Conservation (phyloP, 495 filamentous ascomycete species). For the Bathelium albidoporum region DNA sequence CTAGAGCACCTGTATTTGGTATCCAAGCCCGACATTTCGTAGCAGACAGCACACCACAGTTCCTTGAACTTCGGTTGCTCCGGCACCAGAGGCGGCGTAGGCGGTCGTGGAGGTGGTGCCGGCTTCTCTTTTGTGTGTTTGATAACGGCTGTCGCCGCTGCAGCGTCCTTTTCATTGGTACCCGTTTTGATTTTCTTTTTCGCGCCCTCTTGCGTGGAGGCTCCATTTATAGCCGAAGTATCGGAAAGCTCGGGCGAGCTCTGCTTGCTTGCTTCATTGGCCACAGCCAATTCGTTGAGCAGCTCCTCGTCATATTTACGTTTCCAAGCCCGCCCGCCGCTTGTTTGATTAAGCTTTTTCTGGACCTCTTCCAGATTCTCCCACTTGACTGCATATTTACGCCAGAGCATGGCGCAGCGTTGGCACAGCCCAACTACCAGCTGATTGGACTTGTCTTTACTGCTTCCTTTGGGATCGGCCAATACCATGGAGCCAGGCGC, state of each 20-base stretch:
- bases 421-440: conserved; percentile 78
- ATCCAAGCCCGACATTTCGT: conserved; percentile 54
- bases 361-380: conserved; percentile 89
- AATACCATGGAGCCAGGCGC: conserved; percentile 59
- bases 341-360: conserved; percentile 74
- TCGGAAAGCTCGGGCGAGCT: conserved; percentile 4
- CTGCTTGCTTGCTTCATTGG: conserved; percentile 41
- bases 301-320: conserved; percentile 85
- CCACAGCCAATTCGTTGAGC: conserved; percentile 61
- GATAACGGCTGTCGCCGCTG: conserved; percentile 45
- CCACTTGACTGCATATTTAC: conserved; percentile 90
- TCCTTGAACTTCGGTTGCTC: conserved; percentile 26
- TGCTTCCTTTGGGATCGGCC: conserved; percentile 53
- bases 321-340: conserved; percentile 80
- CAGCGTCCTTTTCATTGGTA: conserved; percentile 34
- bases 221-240: conserved; percentile 2
- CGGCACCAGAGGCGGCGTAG: conserved; percentile 27
- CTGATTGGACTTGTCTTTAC: conserved; percentile 61
- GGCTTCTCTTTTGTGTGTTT: conserved; percentile 63
- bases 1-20: conserved; percentile 70
- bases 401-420: conserved; percentile 84
- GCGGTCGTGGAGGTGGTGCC: conserved; percentile 28
- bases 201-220: conserved; percentile 24
- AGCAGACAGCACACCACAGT: conserved; percentile 79
- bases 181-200: conserved; percentile 51